A percentile compares a stretch with the other conserved stretches of the same genome.
phyloP scores from a whole-genome alignment of 1,139 yeast species.

The Candida sp. region DNA sequence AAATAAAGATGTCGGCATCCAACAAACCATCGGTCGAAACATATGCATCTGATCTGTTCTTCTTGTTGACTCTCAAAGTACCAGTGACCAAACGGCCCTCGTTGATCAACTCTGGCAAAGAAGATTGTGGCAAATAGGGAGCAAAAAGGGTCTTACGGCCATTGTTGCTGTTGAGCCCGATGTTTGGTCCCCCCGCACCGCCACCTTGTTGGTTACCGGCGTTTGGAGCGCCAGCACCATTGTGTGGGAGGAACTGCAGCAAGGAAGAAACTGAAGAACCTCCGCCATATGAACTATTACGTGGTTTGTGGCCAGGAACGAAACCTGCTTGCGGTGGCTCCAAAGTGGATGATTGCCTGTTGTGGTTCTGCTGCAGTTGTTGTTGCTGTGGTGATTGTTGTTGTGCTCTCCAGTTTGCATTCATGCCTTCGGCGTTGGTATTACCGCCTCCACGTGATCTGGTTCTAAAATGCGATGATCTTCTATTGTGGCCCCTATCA shows the following conservation, averaged over 20 bases:
- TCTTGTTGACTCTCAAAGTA: constrained; percentile 89
- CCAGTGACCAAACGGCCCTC: constrained; percentile 96
- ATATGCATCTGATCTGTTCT: constrained; percentile 96
- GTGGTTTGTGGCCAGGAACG: constrained; percentile 80
- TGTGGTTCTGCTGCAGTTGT: constrained; percentile 18
- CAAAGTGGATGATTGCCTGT: constrained; percentile 27
- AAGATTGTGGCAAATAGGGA: constrained; percentile 93
- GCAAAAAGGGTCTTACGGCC: constrained; percentile 90
- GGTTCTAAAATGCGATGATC: constrained; percentile 58
- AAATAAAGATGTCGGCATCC: constrained; percentile 96
- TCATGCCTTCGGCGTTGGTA: constrained; percentile 41
- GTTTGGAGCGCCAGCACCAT: constrained; percentile 2
- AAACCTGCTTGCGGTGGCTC: constrained; percentile 60
- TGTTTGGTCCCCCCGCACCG: constrained; percentile 22
- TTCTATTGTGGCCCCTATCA: constrained; percentile 46
- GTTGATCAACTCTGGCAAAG: constrained; percentile 84
- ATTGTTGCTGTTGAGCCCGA: constrained; percentile 23
- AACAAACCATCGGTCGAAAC: constrained; percentile 95
- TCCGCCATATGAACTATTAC: constrained; percentile 69
- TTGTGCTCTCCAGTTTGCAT: constrained; percentile 67
- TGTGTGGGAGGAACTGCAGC: constrained; percentile 39
- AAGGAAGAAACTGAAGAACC: constrained; percentile 65
- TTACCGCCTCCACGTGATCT: constrained; percentile 62
- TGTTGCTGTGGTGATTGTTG: constrained; percentile 25
- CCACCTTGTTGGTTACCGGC: constrained; percentile 8